Conservation (phyloP, 1,139 yeast species). For the Candida albicans region DNA sequence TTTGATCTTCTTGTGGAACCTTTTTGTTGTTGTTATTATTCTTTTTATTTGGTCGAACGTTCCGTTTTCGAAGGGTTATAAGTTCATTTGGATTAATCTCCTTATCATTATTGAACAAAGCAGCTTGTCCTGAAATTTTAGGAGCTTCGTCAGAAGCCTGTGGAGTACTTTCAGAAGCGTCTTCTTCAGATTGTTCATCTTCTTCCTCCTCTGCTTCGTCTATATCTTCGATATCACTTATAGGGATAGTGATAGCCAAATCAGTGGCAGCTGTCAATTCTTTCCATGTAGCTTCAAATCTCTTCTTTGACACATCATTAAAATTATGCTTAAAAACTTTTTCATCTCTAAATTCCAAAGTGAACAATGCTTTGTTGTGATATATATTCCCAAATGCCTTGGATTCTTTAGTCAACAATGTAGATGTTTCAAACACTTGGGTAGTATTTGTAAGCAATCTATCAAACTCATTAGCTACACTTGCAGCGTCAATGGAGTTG, state of each 20-base stretch:
- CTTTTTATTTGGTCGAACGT: slow-evolving; percentile 15
- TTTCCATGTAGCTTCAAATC: slow-evolving; percentile 19
- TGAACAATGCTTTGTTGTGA: slow-evolving; percentile 10
- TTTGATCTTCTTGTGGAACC: slow-evolving; percentile 15
- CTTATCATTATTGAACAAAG: slow-evolving; percentile 11
- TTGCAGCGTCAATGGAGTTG: background rate
- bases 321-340: slow-evolving; percentile 21
- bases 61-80: slow-evolving; percentile 47
- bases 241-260: slow-evolving; percentile 5
- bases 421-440: slow-evolving; percentile 2
- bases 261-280: slow-evolving; percentile 20
- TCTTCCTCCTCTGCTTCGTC: slow-evolving; percentile 17
- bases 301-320: slow-evolving; percentile 15
- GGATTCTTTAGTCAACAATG: slow-evolving; percentile 18
- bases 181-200: slow-evolving; percentile 4
- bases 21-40: slow-evolving; percentile 1
- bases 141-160: slow-evolving; percentile 2
- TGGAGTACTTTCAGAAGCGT: slow-evolving; percentile 1
- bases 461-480: slow-evolving; percentile 3
- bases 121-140: slow-evolving; percentile 5
- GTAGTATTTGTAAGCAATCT: background rate
- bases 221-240: slow-evolving; percentile 17
- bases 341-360: slow-evolving; percentile 21
- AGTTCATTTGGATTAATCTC: slow-evolving; percentile 51
- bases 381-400: slow-evolving; percentile 15